Percentiles rank a stretch among this genome's conserved stretches.
Conservation (phyloP, 805 yeast genomes). For the Saturnispora quitensis region DNA sequence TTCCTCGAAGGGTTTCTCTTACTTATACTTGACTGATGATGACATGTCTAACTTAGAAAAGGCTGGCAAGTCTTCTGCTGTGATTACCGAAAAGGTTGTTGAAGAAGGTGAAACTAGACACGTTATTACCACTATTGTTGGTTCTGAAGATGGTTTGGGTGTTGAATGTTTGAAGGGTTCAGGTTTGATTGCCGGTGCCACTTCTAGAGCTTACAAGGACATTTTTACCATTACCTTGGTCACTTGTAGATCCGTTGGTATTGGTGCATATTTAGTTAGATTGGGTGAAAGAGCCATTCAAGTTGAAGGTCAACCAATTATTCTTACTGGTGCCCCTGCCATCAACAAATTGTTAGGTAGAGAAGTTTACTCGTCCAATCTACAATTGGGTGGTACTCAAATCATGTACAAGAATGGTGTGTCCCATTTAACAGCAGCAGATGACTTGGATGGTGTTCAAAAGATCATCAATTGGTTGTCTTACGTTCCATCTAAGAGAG, state of each 20-base stretch:
- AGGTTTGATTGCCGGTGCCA: conserved; percentile 98
- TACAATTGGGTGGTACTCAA: conserved; percentile 98
- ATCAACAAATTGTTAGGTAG: conserved; percentile 93
- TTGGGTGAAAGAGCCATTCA: conserved; percentile 98
- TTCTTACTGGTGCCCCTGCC: conserved; percentile 98
- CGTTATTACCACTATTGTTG: conserved; percentile 77
- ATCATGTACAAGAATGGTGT: conserved; percentile 98
- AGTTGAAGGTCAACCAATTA: conserved; percentile 97
- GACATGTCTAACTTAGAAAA: conserved; percentile 48
- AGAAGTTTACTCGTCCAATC: conserved; percentile 92
- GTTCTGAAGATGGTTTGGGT: conserved; percentile 94
- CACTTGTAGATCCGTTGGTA: conserved; percentile 99
- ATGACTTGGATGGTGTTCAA: conserved; percentile 93
- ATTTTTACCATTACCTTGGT: conserved; percentile 96
- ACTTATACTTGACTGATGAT: conserved; percentile 72
- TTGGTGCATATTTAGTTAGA: conserved; percentile 97
- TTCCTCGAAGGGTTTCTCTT: conserved; percentile 82
- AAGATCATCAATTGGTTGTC: conserved; percentile 94
- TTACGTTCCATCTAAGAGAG: conserved; percentile 85
- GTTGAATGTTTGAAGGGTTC: conserved; percentile 98
- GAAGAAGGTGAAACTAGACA: conserved; percentile 80
- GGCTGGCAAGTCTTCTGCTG: conserved; percentile 51
- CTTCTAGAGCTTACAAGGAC: conserved; percentile 95
- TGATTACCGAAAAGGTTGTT: conserved; percentile 68
- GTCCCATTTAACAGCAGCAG: conserved; percentile 92